Conservation (phyloP, 352 stramenopile genomes). For the Pythium folliculosum region DNA sequence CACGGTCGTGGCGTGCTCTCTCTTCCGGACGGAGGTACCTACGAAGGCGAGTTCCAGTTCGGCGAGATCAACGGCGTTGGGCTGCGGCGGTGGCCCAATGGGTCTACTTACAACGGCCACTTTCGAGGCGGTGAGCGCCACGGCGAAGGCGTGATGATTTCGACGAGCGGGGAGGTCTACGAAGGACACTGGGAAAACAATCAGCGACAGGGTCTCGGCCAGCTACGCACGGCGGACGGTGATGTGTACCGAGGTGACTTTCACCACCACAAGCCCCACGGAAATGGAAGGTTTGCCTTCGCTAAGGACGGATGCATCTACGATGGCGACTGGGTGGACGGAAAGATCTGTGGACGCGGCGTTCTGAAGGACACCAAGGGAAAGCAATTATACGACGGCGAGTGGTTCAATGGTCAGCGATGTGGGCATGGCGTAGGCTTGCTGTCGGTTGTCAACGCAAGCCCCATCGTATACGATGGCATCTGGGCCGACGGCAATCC, state of each 20-base stretch:
- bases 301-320: slow-evolving; percentile 28
- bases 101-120: slow-evolving; percentile 59
- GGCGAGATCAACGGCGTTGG: slow-evolving; percentile 67
- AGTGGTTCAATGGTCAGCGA: slow-evolving; percentile 38
- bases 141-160: slow-evolving; percentile 51
- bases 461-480: slow-evolving; percentile 16
- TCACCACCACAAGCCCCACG: slow-evolving; percentile 41
- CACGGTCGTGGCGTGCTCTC: slow-evolving; percentile 48
- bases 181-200: slow-evolving; percentile 59
- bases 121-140: slow-evolving; percentile 57
- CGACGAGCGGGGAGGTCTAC: slow-evolving; percentile 46
- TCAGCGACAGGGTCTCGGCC: slow-evolving; percentile 41
- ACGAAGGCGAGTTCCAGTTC: slow-evolving; percentile 57
- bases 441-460: neutral
- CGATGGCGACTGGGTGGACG: slow-evolving; percentile 47
- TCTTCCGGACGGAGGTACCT: slow-evolving; percentile 35
- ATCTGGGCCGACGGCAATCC: slow-evolving; percentile 24
- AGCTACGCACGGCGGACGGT: slow-evolving; percentile 34
- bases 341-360: slow-evolving; percentile 29
- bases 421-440: slow-evolving; percentile 36
- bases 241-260: slow-evolving; percentile 54
- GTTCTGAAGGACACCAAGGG: slow-evolving; percentile 22
- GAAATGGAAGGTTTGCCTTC: slow-evolving; percentile 36
- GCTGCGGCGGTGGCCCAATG: slow-evolving; percentile 52
- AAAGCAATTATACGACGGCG: slow-evolving; percentile 43